Conservation (phyloP, 2,329 filamentous ascomycete species). For the Onygenales sp. region DNA sequence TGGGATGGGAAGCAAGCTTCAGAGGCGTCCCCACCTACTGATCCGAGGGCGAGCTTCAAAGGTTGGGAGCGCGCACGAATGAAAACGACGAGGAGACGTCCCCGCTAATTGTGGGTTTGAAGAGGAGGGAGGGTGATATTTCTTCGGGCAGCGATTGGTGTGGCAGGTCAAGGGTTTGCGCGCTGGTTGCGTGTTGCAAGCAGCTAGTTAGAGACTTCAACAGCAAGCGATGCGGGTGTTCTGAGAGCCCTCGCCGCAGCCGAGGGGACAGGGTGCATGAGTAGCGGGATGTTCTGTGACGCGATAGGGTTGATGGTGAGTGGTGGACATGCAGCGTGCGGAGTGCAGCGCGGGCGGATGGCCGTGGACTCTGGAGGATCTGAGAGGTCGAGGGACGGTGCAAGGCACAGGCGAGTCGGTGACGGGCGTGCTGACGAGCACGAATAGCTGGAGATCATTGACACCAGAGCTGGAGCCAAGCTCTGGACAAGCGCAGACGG, state of each 20-base stretch:
- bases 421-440: neutral
- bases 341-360: neutral
- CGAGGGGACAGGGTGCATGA: neutral
- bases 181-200: too few species aligned
- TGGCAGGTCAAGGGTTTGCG: too few species aligned
- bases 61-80: too few species aligned
- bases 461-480: neutral
- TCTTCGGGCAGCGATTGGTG: too few species aligned
- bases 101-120: too few species aligned
- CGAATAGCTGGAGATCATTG: constrained; percentile 1
- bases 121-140: too few species aligned
- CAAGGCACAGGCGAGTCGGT: neutral
- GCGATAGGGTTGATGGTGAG: neutral
- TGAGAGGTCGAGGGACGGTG: neutral
- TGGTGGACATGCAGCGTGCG: neutral
- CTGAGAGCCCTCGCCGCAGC: too few species aligned
- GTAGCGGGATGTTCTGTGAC: neutral
- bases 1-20: neutral
- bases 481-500: neutral
- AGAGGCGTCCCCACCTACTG: neutral
- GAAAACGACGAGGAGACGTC: too few species aligned
- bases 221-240: too few species aligned
- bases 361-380: neutral
- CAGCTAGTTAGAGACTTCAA: too few species aligned
- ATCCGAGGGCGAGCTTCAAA: neutral